phyloP scores from a whole-genome alignment of 768 basidiomycete genomes.

The Russula olivacea region DNA sequence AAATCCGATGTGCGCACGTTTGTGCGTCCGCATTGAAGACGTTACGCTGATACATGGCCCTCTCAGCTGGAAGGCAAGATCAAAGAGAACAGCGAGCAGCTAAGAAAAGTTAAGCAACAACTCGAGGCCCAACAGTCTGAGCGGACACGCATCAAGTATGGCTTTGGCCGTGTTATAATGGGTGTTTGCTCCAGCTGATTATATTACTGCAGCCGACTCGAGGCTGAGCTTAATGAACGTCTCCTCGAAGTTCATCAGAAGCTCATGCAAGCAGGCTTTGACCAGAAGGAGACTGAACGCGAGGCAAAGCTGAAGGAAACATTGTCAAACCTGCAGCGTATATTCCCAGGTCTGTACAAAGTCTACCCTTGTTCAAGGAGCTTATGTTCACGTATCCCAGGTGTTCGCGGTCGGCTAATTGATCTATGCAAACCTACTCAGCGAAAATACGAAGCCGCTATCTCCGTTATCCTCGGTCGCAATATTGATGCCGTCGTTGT shows the following conservation, averaged over 20 bases:
- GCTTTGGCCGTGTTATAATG: not conserved
- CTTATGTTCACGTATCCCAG: constrained; percentile 34
- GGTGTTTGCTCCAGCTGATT: not conserved
- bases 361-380: not conserved
- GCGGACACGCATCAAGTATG: constrained; percentile 70
- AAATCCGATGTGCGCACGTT: constrained; percentile 49
- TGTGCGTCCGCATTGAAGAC: not conserved
- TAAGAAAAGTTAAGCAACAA: constrained; percentile 65
- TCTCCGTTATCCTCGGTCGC: constrained; percentile 86
- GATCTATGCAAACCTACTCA: constrained; percentile 94
- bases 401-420: constrained; percentile 86
- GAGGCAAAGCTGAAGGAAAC: constrained; percentile 84
- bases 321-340: constrained; percentile 71
- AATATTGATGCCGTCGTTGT: constrained; percentile 96
- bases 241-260: constrained; percentile 75
- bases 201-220: constrained; percentile 59
- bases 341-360: constrained; percentile 68
- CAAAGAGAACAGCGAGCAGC: constrained; percentile 48
- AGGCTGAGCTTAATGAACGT: constrained; percentile 89
- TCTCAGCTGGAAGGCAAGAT: constrained; percentile 58
- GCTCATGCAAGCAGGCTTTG: constrained; percentile 84
- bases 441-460: constrained; percentile 86
- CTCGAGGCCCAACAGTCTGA: constrained; percentile 84
- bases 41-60: not conserved
- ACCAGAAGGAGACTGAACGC: constrained; percentile 79